Evolutionary conservation across 1,284 basidiomycete species (phyloP).

Genomic region (Melampsora larici-populina): DNA sequence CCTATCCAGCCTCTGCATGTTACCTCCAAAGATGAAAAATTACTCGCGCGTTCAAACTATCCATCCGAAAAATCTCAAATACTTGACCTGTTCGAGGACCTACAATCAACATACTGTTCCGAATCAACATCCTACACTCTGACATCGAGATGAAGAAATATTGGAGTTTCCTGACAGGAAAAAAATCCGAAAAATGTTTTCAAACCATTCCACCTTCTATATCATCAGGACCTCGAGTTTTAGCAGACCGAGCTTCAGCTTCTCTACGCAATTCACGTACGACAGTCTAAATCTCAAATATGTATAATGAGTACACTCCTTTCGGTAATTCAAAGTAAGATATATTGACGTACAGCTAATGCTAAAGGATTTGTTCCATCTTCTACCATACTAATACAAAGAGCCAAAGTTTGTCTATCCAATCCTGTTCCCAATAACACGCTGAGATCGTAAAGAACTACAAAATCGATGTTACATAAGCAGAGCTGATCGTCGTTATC

Average conservation of each 20-base stretch:
- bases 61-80: too few relatives aligned
- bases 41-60: too few relatives aligned
- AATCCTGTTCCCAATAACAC: conserved; percentile 41
- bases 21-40: too few relatives aligned
- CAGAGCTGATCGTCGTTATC: not conserved
- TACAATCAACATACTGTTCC: too few relatives aligned
- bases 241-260: not conserved
- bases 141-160: too few relatives aligned
- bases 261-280: not conserved
- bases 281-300: not conserved
- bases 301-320: not conserved
- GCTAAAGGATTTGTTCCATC: conserved; percentile 45
- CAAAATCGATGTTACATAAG: not conserved
- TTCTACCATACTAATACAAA: conserved; percentile 44
- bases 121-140: too few relatives aligned
- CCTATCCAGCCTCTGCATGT: too few relatives aligned
- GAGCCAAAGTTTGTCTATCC: conserved; percentile 43
- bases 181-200: not conserved
- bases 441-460: conserved; percentile 35
- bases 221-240: not conserved
- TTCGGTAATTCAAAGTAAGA: not conserved
- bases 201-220: not conserved
- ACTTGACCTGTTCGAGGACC: too few relatives aligned
- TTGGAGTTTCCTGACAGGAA: too few relatives aligned
- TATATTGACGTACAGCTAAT: conserved; percentile 35